Percentiles rank a stretch among this genome's conserved stretches.
These are phyloP conservation scores for Huntiella bhutanensis DNA, from an alignment of 2,329 filamentous ascomycete genomes.

Conservation along the genomic window DNA sequence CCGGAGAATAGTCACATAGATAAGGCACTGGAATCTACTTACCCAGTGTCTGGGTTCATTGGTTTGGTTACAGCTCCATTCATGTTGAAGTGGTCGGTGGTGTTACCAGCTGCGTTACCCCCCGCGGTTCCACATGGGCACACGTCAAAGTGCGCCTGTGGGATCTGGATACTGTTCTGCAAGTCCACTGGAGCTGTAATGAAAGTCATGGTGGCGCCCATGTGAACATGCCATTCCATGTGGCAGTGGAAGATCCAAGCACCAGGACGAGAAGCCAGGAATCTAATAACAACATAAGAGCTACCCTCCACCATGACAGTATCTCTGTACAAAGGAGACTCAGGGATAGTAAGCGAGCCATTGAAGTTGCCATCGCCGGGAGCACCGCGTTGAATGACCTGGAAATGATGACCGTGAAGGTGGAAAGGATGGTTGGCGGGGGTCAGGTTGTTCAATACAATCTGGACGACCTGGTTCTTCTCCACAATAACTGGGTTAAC, in stretches of 20 bases:
- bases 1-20: background rate
- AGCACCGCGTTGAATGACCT: conserved; percentile 22
- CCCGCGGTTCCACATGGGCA: conserved; percentile 21
- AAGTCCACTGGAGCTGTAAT: conserved; percentile 22
- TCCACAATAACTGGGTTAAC: conserved; percentile 24
- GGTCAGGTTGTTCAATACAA: conserved; percentile 34
- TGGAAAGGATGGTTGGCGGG: conserved; percentile 31
- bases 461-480: conserved; percentile 24
- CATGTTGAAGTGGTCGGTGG: conserved; percentile 30
- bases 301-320: conserved; percentile 27
- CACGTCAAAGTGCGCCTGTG: conserved; percentile 23
- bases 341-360: conserved; percentile 17
- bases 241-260: conserved; percentile 32
- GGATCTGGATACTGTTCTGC: conserved; percentile 29
- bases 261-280: conserved; percentile 26
- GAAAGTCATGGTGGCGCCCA: conserved; percentile 26
- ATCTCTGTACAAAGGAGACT: conserved; percentile 27
- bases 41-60: conserved; percentile 7
- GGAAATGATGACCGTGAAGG: conserved; percentile 36
- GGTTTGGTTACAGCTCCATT: conserved; percentile 16
- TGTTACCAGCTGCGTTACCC: conserved; percentile 44
- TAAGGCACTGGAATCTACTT: background rate
- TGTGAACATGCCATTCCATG: conserved; percentile 35
- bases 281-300: conserved; percentile 29
- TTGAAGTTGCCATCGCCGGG: conserved; percentile 16